Percentiles rank a stretch among this genome's conserved stretches.
Evolutionary conservation across 805 yeast genomes (phyloP).

Genomic region (Candida ipomoeae): DNA sequence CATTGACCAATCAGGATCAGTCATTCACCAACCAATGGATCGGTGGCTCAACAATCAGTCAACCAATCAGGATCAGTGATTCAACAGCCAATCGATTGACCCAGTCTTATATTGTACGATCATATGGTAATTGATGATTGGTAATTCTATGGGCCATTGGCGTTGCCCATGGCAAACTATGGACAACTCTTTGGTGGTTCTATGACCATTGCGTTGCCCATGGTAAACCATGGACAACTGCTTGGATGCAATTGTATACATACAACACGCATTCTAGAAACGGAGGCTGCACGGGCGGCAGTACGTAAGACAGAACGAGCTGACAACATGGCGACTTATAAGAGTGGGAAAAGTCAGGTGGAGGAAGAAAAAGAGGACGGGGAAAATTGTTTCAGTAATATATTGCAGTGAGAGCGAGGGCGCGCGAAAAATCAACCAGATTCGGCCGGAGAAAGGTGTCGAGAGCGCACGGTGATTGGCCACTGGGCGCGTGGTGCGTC

Average conservation of each 20-base stretch:
- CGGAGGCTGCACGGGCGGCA: conserved; percentile 68
- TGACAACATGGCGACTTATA: conserved; percentile 60
- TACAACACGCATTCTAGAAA: conserved; percentile 28
- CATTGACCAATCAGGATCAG: too few species aligned
- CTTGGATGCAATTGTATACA: conserved; percentile 13
- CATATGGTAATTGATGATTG: too few species aligned
- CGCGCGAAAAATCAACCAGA: conserved; percentile 19
- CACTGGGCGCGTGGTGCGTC: neutral
- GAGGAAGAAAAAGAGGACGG: conserved; percentile 13
- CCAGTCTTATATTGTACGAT: too few species aligned
- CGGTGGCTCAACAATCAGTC: too few species aligned
- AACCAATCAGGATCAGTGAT: too few species aligned
- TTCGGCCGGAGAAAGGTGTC: conserved; percentile 17
- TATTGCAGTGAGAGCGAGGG: conserved; percentile 15
- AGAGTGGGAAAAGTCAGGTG: conserved; percentile 16
- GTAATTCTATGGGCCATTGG: too few species aligned
- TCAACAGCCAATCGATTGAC: too few species aligned
- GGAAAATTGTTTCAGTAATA: conserved; percentile 16
- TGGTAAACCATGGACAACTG: too few species aligned
- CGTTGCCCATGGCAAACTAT: too few species aligned
- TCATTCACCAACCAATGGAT: too few species aligned
- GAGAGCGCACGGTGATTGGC: conserved; percentile 17
- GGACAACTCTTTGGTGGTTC: too few species aligned
- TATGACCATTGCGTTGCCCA: too few species aligned
- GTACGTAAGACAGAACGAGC: conserved; percentile 82